Evolutionary conservation across 2,329 filamentous ascomycete species (phyloP), one percentile per base, ranked within the genome.

Genomic region (Emergomyces orientalis): DNA sequence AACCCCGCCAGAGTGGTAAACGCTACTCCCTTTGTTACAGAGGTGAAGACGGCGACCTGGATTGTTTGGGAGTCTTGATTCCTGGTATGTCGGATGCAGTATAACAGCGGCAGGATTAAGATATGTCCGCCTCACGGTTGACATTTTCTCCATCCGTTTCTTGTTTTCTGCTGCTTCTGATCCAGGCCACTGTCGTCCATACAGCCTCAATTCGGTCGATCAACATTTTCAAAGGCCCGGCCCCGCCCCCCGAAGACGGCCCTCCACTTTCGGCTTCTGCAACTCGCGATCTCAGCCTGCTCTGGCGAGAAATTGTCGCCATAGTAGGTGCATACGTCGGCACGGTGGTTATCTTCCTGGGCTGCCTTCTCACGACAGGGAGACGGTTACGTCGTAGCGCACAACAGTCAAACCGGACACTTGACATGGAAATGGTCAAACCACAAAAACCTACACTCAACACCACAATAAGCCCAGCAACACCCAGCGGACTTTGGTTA

Each of bases 241-340:
- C 85, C 41, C 84, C 85, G 51, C 74, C 84, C 60, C 80, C 84
- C 63, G 81, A 85, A 74, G 78, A 86, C 75, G 84, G 84, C 8
- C 83, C 86, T 63, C 78, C 83, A 9, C 73, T 86, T 54, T 86
- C 86, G 49, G 79, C 80, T 62, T 76, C 81, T 69, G 84, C 86
- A 45, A 74, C 85, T 58, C 79, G 85, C 69, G 81, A 91, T 72
- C 78, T 78, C 66, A 76, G 81, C 22, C 85, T 88, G 62, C 84
- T 97, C 27, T 90, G 91, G 22, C 87, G 86, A 64, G 88, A 97
- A 75, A 87, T 97, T 68, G 88, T 89, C 66, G 90, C 87, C 67
- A 89, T 97, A 64, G 82, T 93, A 64, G 91, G 87, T 65, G 87
- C 89, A 64, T 97, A 97, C 84, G 82, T 92, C 63, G 75, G 90